phyloP scores from a whole-genome alignment of 768 basidiomycete species.

The Leucocoprinus sp. region DNA sequence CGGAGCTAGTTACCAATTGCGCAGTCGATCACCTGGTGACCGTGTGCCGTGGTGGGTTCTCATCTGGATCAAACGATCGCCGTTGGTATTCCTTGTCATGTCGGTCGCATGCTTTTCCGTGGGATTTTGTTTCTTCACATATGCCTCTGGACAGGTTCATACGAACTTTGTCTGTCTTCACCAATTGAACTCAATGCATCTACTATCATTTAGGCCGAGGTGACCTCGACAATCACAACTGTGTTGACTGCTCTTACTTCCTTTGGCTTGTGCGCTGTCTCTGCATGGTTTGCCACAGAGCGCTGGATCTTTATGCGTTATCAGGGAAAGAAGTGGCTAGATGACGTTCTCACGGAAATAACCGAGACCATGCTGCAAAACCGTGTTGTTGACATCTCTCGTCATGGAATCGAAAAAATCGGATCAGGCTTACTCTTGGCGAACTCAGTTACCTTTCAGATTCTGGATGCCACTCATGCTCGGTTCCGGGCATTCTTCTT shows the following conservation, averaged over 20 bases:
- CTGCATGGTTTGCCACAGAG: slow-evolving; percentile 67
- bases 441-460: not conserved
- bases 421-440: not conserved
- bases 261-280: slow-evolving; percentile 63
- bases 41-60: slow-evolving; percentile 78
- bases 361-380: slow-evolving; percentile 18
- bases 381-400: slow-evolving; percentile 4
- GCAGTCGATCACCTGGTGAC: slow-evolving; percentile 65
- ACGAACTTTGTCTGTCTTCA: not conserved
- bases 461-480: not conserved
- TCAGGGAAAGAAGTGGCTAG: slow-evolving; percentile 62
- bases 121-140: slow-evolving; percentile 70
- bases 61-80: slow-evolving; percentile 83
- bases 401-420: slow-evolving; percentile 6
- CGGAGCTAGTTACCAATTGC: slow-evolving; percentile 8
- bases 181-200: too few relatives aligned
- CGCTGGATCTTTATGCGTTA: slow-evolving; percentile 56
- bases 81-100: slow-evolving; percentile 75
- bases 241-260: slow-evolving; percentile 70
- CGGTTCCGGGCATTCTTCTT: not conserved
- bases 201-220: slow-evolving; percentile 31
- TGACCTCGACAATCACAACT: slow-evolving; percentile 67
- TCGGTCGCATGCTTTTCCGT: slow-evolving; percentile 80
- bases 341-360: slow-evolving; percentile 46
- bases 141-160: slow-evolving; percentile 61